Conservation (phyloP, 23 red algal species). For the Agarophyton chilense region DNA sequence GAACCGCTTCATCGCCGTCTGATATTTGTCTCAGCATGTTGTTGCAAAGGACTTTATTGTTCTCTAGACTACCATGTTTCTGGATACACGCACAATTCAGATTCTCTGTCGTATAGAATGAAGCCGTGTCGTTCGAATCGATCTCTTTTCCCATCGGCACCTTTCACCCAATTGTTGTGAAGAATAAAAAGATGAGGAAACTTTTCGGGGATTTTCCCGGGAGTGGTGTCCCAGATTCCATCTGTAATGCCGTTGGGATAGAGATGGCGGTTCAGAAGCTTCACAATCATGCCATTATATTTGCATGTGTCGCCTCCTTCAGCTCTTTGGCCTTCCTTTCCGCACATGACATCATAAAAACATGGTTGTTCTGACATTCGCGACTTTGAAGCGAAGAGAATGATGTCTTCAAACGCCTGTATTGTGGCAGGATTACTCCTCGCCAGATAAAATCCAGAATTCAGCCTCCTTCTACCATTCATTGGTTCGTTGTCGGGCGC, state of each 20-base stretch:
- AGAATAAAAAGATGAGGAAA: constrained; percentile 88
- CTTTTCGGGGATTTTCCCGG: constrained; percentile 68
- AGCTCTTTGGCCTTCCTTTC: constrained; percentile 84
- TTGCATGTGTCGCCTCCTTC: constrained; percentile 80
- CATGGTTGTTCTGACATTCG: constrained; percentile 97
- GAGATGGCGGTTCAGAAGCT: constrained; percentile 78
- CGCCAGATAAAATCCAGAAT: constrained; percentile 94
- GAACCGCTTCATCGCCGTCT: not conserved
- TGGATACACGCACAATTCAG: constrained; percentile 94
- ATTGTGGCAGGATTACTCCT: constrained; percentile 84
- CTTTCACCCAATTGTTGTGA: constrained; percentile 99
- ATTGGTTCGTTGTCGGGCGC: constrained; percentile 90
- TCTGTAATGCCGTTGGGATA: constrained; percentile 96
- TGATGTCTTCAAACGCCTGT: constrained; percentile 88
- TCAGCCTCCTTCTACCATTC: constrained; percentile 90
- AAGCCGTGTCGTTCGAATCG: constrained; percentile 86
- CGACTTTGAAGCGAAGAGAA: constrained; percentile 85
- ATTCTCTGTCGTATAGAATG: constrained; percentile 81
- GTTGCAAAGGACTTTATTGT: not conserved
- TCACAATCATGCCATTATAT: constrained; percentile 83
- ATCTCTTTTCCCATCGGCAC: constrained; percentile 78
- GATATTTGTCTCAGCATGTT: not conserved
- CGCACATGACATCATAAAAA: constrained; percentile 98
- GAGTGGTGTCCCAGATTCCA: constrained; percentile 83
- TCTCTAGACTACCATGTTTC: constrained; percentile 55